Evolutionary conservation across 345 rosid genomes (phyloP), one percentile per base, ranked within the genome.

Genomic region (Ceriops zippeliana): DNA sequence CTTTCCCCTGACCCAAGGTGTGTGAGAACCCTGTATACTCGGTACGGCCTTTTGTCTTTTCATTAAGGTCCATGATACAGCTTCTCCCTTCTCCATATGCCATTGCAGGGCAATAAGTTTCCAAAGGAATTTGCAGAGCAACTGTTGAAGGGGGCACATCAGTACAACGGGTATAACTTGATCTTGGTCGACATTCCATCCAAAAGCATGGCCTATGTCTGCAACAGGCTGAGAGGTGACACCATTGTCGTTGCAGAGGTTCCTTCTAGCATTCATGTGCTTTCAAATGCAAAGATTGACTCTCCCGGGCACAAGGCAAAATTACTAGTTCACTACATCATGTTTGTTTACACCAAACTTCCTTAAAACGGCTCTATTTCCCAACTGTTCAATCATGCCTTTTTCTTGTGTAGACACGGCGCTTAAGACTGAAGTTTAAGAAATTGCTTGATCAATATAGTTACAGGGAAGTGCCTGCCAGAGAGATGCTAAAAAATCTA

Each of bases 141-240:
- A 69, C 69, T 89, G 69, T 80, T 27, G 67, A 73, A 64, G 46
- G 84, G 78, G 35, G 89, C 80, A 2, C 83, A 82, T 52, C 78
- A 73, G 54, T 86, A 85, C 80, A 88, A 88, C 69, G 90, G 93
- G 7, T 86, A 86, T 73, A 78, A 86, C 71, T 83, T 87, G 52
- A 82, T 90, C 35, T 20, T 88, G 60, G 87, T 86, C 11, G 89
- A 90, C 60, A 65, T 86, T 47, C 49, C 73, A 63, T 80, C 90
- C 70, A 86, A 69, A 62, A 68, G 75, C n/a, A 88, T 88, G 96
- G 77, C 80, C 60, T 80, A 83, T 58, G 49, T 86, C 79, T 79
- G 89, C 73, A 90, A 86, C 79, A 70, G 80, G 62, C 83, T 82
- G 13, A 62, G 76, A 73, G 82, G 83, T 26, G 81, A 77, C 63